These are phyloP conservation scores for Asterophora lycoperdoides DNA, from an alignment of 768 basidiomycete species.

Conservation along the genomic window DNA sequence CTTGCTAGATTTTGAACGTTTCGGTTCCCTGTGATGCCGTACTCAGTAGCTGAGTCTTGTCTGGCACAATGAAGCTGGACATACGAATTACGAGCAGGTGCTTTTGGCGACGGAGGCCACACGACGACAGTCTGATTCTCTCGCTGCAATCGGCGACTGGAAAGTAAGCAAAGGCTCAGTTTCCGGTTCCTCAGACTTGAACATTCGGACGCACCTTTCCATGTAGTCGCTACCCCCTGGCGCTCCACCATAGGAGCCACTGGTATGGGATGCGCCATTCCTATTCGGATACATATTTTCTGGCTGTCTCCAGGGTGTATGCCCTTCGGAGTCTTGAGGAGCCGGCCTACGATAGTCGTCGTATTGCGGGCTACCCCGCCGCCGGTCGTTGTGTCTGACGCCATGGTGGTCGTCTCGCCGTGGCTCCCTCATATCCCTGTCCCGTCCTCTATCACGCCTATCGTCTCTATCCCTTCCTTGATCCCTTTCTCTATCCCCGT, in stretches of 20 bases:
- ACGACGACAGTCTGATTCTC: constrained; percentile 51
- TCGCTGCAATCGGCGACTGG: constrained; percentile 69
- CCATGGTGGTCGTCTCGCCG: constrained; percentile 8
- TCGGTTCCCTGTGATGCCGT: constrained; percentile 44
- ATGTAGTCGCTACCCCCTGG: constrained; percentile 49
- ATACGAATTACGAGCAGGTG: constrained; percentile 53
- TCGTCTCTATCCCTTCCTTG: constrained; percentile 18
- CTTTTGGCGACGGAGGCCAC: constrained; percentile 85
- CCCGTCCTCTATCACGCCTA: constrained; percentile 20
- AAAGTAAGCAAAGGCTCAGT: constrained; percentile 3
- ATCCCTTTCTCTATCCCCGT: constrained; percentile 15
- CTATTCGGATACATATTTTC: constrained; percentile 57
- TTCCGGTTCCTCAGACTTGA: background rate
- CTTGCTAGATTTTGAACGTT: constrained; percentile 51
- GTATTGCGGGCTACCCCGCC: constrained; percentile 56
- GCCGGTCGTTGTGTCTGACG: constrained; percentile 11
- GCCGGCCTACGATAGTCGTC: constrained; percentile 49
- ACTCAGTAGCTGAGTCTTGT: background rate
- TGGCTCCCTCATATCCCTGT: constrained; percentile 11
- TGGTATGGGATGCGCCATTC: constrained; percentile 25
- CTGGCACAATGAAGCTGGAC: constrained; percentile 21
- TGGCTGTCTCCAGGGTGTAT: constrained; percentile 42
- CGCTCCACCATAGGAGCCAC: constrained; percentile 30
- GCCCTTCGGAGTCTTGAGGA: constrained; percentile 29
- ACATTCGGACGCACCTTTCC: constrained; percentile 53